These are phyloP conservation scores for Cryptococcus floricola DNA, from an alignment of 1,284 basidiomycete species.

Conservation along the genomic window DNA sequence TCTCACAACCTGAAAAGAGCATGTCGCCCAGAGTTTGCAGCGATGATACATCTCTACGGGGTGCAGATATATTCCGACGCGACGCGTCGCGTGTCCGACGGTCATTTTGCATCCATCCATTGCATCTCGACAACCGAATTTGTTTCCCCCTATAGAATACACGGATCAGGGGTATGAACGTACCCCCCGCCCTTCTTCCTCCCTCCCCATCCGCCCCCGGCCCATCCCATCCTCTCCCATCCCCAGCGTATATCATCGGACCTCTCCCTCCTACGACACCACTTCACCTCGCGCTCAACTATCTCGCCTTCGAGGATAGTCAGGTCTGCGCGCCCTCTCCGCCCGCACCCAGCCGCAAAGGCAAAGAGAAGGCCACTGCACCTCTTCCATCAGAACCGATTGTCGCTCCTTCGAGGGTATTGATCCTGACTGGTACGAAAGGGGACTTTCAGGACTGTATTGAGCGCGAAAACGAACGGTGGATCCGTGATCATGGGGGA, in stretches of 20 bases:
- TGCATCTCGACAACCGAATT: too few species aligned
- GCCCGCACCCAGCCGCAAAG: neutral
- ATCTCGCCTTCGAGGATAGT: neutral
- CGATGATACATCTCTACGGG: too few species aligned
- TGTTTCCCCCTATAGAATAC: too few species aligned
- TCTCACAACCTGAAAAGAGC: too few species aligned
- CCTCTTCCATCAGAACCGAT: too few species aligned
- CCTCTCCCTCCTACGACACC: slow-evolving; percentile 33
- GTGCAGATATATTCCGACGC: too few species aligned
- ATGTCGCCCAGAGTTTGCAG: too few species aligned
- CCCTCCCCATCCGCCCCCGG: slow-evolving; percentile 7
- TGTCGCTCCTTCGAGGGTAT: slow-evolving; percentile 12
- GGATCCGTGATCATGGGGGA: slow-evolving; percentile 23
- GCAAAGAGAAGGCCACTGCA: neutral
- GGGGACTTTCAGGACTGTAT: slow-evolving; percentile 19
- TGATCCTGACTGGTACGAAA: slow-evolving; percentile 37
- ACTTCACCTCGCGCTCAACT: slow-evolving; percentile 25
- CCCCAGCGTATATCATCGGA: slow-evolving; percentile 26
- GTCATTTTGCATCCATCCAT: too few species aligned
- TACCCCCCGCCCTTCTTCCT: slow-evolving; percentile 10
- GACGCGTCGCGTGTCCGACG: too few species aligned
- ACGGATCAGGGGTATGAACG: too few species aligned
- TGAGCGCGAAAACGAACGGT: slow-evolving; percentile 37
- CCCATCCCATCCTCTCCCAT: slow-evolving; percentile 9
- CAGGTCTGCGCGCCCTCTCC: neutral